Evolutionary conservation across 2,329 filamentous ascomycete species (phyloP), one percentile per base, ranked within the genome.

Genomic region (Pyricularia grisea): DNA sequence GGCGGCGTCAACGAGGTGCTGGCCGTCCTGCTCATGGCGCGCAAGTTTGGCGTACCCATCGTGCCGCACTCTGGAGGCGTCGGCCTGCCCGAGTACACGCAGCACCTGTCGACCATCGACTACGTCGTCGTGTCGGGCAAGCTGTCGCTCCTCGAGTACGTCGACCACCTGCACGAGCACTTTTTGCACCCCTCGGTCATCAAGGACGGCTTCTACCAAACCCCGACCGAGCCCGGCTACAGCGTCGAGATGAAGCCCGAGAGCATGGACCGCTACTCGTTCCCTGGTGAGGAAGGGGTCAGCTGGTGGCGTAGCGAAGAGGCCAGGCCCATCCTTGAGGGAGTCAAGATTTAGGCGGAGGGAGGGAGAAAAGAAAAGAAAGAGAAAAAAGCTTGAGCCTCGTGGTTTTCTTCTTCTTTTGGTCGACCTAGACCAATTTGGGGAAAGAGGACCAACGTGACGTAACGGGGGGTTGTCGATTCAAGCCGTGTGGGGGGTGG

Each of bases 141-240:
- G 84, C 86, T 88, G 76, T 92, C 89, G 28, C 87, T 97, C 65
- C 82, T 97, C 69, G 94, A 97, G 83, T 97, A 94, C 79, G 93
- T 97, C 28, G 93, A 97, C 77, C 92, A 97, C 79, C 81, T 97
- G 75, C 94, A 97, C 79, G 93, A 97, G 85, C 93, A 97, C 81
- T 97, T 97, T 78, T 82, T 92, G 76, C 86, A 97, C 78, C 93
- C 93, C 0, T 86, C 88, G 2, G 85, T 90, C 69, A 92, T 97
- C 74, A 88, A 89, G 80, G 89, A 93, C 73, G 94, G 93, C 4
- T 95, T 93, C 79, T 96, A 96, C 81, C 90, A 91, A 73, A 97
- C 94, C 0, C 93, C 94, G 0, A 89, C 82, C 72, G 89, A 93
- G 77, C 85, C 93, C 0, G 93, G 93, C 0, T 97, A 97, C 79